phyloP scores from a whole-genome alignment of 148 eudicot genomes.

The Pouteria glomerata region DNA sequence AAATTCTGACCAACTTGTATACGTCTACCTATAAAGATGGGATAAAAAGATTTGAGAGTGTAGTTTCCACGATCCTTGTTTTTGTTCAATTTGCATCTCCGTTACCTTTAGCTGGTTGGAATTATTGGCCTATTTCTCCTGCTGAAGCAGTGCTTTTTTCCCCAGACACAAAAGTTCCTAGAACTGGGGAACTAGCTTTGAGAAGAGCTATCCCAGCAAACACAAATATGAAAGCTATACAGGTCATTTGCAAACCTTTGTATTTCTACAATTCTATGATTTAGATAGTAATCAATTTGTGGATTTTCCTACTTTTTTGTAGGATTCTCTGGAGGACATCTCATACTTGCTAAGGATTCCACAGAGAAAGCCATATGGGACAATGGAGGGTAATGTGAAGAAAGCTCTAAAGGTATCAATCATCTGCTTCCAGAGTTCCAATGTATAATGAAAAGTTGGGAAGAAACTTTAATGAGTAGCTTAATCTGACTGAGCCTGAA shows the following conservation, averaged over 20 bases:
- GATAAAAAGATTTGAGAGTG: constrained; percentile 11
- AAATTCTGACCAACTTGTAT: constrained; percentile 2
- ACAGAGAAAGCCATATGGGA: constrained; percentile 91
- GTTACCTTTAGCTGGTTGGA: constrained; percentile 17
- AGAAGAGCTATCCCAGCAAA: constrained; percentile 93
- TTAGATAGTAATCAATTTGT: not conserved
- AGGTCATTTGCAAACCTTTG: constrained; percentile 34
- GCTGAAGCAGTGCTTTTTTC: constrained; percentile 43
- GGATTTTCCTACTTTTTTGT: constrained; percentile 4
- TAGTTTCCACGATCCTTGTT: constrained; percentile 16
- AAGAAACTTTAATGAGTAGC: not conserved
- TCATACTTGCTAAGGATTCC: constrained; percentile 96
- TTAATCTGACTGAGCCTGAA: not conserved
- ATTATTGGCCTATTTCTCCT: constrained; percentile 11
- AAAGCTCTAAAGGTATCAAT: constrained; percentile 77
- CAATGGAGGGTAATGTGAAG: constrained; percentile 97
- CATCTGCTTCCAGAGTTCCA: not conserved
- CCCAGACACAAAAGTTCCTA: constrained; percentile 94
- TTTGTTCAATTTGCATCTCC: constrained; percentile 18
- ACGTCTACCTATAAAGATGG: not conserved
- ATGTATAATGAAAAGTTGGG: not conserved
- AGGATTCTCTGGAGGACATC: constrained; percentile 91
- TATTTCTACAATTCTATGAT: not conserved
- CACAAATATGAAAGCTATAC: constrained; percentile 79
- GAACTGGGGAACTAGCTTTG: constrained; percentile 80